These are phyloP conservation scores for Fraxinus ornus DNA, from an alignment of 305 asterid genomes.

Conservation along the genomic window DNA sequence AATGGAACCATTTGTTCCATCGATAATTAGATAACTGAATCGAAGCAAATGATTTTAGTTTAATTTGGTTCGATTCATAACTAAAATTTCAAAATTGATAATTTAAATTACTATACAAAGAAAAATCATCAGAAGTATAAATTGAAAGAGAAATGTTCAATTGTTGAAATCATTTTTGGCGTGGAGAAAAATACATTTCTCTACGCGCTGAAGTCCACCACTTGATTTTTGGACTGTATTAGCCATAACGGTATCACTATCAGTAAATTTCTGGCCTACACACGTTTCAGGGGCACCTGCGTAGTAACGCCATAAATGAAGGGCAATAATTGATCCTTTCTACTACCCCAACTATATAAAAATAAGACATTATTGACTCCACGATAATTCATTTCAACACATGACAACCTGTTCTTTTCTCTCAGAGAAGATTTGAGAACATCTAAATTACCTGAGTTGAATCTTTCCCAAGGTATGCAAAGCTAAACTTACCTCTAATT, in stretches of 20 bases:
- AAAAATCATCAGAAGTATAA: not conserved
- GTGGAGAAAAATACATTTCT: not conserved
- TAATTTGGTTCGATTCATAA: not conserved
- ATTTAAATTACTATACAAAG: not conserved
- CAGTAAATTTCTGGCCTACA: constrained; percentile 22
- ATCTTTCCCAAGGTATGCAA: not conserved
- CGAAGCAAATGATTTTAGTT: not conserved
- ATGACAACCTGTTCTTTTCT: not conserved
- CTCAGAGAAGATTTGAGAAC: not conserved
- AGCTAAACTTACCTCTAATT: not conserved
- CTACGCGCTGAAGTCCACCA: not conserved
- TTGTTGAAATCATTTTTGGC: not conserved
- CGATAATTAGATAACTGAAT: too few relatives aligned
- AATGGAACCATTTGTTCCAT: not conserved
- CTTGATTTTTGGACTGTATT: not conserved
- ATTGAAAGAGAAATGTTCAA: not conserved
- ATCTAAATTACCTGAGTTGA: not conserved
- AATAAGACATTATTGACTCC: not conserved
- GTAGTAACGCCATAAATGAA: constrained; percentile 20
- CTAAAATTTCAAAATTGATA: not conserved
- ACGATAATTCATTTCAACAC: constrained; percentile 5
- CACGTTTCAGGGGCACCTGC: constrained; percentile 41
- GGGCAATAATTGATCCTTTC: constrained; percentile 12
- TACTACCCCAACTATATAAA: not conserved
- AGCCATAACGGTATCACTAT: not conserved